Evolutionary conservation across 306 rosid species (phyloP).

Genomic region (Dalbergia cultrata): DNA sequence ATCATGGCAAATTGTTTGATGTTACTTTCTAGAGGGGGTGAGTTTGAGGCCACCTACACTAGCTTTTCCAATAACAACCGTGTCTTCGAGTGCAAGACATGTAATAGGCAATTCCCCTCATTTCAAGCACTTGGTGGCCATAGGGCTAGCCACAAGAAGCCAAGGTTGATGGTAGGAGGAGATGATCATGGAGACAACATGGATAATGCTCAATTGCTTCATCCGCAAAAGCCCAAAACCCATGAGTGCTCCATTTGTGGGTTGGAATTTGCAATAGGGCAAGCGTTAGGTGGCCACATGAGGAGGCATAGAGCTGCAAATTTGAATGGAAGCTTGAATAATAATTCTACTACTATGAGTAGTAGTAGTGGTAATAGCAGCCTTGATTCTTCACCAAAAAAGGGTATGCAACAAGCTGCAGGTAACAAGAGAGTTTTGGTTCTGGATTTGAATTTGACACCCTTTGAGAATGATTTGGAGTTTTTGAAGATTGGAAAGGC

Average conservation of each 20-base stretch:
- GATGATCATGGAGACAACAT: constrained; percentile 33
- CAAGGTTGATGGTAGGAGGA: constrained; percentile 56
- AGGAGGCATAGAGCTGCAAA: constrained; percentile 79
- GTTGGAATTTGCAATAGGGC: constrained; percentile 88
- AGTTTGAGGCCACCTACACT: constrained; percentile 37
- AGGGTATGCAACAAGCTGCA: constrained; percentile 43
- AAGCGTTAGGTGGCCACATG: constrained; percentile 98
- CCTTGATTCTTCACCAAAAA: constrained; percentile 44
- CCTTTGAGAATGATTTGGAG: constrained; percentile 84
- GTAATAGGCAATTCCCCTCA: constrained; percentile 83
- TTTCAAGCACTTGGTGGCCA: constrained; percentile 99
- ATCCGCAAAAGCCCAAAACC: constrained; percentile 74
- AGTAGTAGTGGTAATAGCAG: constrained; percentile 31
- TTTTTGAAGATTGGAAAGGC: constrained; percentile 66
- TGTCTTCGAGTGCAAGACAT: constrained; percentile 95
- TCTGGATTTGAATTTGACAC: constrained; percentile 92
- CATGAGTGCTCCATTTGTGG: constrained; percentile 95
- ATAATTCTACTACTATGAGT: constrained; percentile 26
- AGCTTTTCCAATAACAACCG: constrained; percentile 45
- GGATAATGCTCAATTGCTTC: constrained; percentile 49
- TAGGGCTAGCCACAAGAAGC: constrained; percentile 96
- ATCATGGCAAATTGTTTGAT: constrained; percentile 91
- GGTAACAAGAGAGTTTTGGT: constrained; percentile 56
- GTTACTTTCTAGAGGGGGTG: constrained; percentile 73
- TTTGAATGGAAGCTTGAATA: constrained; percentile 29